Evolutionary conservation across 768 basidiomycete genomes (phyloP), one percentile per base, ranked within the genome.

Genomic region (Tylopilus vinaceipallidus): DNA sequence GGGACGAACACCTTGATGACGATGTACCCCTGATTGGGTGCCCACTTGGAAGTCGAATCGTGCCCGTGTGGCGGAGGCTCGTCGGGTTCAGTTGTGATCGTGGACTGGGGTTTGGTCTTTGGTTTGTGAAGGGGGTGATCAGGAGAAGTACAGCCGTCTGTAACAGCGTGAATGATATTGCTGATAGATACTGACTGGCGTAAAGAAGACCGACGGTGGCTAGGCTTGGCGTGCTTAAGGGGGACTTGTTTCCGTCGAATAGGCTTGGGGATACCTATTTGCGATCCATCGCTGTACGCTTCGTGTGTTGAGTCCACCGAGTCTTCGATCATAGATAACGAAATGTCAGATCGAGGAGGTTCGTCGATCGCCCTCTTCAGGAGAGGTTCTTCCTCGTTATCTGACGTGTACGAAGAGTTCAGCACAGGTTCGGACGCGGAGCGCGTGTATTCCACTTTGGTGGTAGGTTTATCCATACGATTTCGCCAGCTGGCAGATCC

Each of bases 1-100:
- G 71, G 71, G 9, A 73, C 70, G 37, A 68, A 66, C 12, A 74
- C 69, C 55, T 74, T 74, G 61, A 74, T 57, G 47, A 71, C 33
- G 42, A 74, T 74, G 54, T 56, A 59, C 4, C 68, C 71, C 23
- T 66, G 54, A 26, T 57, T 57, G 26, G 73, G 62, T 19, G 61
- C 61, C 72, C 72, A 73, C 42, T 55, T 59, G 5, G 45, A 40
- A 12, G 20, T 48, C 24, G 42, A 22, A 14, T 54, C 46, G 24
- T 42, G 35, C 17, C 22, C 16, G 16, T 49, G 49, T 14, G 22
- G 16, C 14, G 17, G 3, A 24, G 12, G 42, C 10, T 34, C 39
- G 3, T 27, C 5, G 32, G 38, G 22, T 32, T 32, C 41, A 20
- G 10, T 35, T 27, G 45, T 30, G 30, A 9, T n/a, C 16, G 20